These are phyloP conservation scores for Nitzschia inconspicua DNA, from an alignment of 108 stramenopile species.

Conservation along the genomic window DNA sequence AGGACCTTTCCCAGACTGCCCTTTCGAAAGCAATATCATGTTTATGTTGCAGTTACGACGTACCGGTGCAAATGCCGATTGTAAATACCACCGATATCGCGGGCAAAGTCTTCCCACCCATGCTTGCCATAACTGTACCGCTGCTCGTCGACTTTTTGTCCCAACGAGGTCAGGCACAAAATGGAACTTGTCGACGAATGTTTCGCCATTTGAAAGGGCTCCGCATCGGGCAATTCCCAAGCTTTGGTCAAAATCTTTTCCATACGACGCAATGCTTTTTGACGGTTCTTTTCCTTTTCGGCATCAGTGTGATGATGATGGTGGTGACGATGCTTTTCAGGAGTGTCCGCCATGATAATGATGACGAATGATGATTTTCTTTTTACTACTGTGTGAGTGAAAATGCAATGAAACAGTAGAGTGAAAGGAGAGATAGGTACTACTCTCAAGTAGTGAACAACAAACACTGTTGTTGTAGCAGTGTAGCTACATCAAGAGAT, in stretches of 20 bases:
- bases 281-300: conserved; percentile 63
- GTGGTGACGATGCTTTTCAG: too few species aligned
- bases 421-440: background rate
- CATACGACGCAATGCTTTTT: conserved; percentile 69
- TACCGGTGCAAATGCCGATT: conserved; percentile 72
- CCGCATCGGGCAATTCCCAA: conserved; percentile 61
- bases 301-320: conserved; percentile 4
- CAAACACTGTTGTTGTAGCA: background rate
- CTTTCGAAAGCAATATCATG: background rate
- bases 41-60: conserved; percentile 6
- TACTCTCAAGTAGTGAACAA: background rate
- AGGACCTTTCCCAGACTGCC: background rate
- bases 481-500: too few species aligned
- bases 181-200: conserved; percentile 5
- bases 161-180: conserved; percentile 45
- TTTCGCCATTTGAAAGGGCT: conserved; percentile 55
- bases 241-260: conserved; percentile 68
- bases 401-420: background rate
- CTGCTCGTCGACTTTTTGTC: conserved; percentile 65
- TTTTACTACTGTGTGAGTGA: background rate
- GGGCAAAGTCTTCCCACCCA: conserved; percentile 82
- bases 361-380: too few species aligned
- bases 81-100: conserved; percentile 79
- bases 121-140: conserved; percentile 58
- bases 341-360: conserved; percentile 24